Evolutionary conservation across 345 rosid species (phyloP).

Genomic region (Euphorbia pulcherrima): DNA sequence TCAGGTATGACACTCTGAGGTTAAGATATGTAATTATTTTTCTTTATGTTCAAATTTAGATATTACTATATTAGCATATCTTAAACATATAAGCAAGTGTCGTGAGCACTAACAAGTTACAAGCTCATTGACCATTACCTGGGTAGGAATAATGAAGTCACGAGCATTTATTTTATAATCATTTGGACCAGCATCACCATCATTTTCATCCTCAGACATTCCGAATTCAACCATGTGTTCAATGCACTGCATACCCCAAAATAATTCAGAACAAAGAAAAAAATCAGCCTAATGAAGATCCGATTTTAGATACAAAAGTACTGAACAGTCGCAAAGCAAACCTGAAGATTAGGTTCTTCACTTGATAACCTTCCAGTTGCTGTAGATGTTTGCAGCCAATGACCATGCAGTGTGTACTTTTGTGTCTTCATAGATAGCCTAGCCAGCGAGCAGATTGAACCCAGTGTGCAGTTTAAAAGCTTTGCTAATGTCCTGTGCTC

Average conservation of each 20-base stretch:
- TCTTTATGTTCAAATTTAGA: slow-evolving; percentile 1
- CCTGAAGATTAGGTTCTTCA: slow-evolving; percentile 99
- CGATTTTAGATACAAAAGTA: neutral
- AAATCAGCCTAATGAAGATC: neutral
- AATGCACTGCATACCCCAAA: slow-evolving; percentile 63
- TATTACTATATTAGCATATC: neutral
- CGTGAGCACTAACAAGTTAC: slow-evolving; percentile 5
- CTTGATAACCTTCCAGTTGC: slow-evolving; percentile 95
- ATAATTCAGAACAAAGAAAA: slow-evolving; percentile 10
- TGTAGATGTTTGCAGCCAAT: slow-evolving; percentile 95
- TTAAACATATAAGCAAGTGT: neutral
- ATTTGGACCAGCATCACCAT: slow-evolving; percentile 33
- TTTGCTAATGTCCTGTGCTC: slow-evolving; percentile 92
- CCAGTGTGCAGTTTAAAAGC: slow-evolving; percentile 78
- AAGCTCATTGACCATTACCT: slow-evolving; percentile 46
- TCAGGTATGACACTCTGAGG: neutral
- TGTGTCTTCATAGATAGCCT: slow-evolving; percentile 61
- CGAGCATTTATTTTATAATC: slow-evolving; percentile 73
- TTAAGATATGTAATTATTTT: neutral
- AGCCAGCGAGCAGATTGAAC: slow-evolving; percentile 79
- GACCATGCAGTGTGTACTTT: slow-evolving; percentile 78
- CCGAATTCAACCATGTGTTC: slow-evolving; percentile 78
- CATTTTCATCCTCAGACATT: slow-evolving; percentile 43
- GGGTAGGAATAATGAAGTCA: slow-evolving; percentile 77
- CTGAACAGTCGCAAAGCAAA: slow-evolving; percentile 24